Evolutionary conservation across 345 rosid genomes (phyloP).

Genomic region (Murraya koenigii): DNA sequence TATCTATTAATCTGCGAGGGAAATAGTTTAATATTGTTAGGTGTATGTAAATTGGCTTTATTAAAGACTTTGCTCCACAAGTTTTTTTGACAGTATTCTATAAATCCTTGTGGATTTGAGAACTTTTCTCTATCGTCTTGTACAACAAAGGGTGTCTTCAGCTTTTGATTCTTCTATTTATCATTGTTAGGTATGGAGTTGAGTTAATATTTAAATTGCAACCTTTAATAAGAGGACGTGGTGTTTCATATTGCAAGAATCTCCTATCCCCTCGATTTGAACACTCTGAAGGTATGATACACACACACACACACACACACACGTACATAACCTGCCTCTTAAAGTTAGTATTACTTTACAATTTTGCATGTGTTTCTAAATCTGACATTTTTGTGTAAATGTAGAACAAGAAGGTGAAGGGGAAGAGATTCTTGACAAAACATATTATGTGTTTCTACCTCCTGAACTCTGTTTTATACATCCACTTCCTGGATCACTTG

Average conservation of each 20-base stretch:
- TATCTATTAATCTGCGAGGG: constrained; percentile 24
- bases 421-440: constrained; percentile 76
- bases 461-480: constrained; percentile 89
- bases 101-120: constrained; percentile 35
- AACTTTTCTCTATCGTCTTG: constrained; percentile 53
- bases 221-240: constrained; percentile 90
- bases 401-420: constrained; percentile 53
- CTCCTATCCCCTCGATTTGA: constrained; percentile 95
- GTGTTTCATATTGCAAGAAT: constrained; percentile 98
- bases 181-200: constrained; percentile 79
- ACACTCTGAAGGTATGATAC: constrained; percentile 61
- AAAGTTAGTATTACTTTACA: background rate
- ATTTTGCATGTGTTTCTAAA: constrained; percentile 18
- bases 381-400: background rate
- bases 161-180: constrained; percentile 41
- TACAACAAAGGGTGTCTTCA: constrained; percentile 43
- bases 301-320: too few relatives aligned
- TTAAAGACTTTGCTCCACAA: background rate
- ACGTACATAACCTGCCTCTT: background rate
- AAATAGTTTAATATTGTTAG: constrained; percentile 25
- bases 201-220: constrained; percentile 64
- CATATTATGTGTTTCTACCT: constrained; percentile 92
- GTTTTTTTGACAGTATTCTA: constrained; percentile 26
- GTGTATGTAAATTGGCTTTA: constrained; percentile 5
- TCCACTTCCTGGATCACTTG: constrained; percentile 93